These are phyloP conservation scores for Aspergillus pseudotamarii DNA, from an alignment of 2,329 filamentous ascomycete genomes.

Conservation along the genomic window DNA sequence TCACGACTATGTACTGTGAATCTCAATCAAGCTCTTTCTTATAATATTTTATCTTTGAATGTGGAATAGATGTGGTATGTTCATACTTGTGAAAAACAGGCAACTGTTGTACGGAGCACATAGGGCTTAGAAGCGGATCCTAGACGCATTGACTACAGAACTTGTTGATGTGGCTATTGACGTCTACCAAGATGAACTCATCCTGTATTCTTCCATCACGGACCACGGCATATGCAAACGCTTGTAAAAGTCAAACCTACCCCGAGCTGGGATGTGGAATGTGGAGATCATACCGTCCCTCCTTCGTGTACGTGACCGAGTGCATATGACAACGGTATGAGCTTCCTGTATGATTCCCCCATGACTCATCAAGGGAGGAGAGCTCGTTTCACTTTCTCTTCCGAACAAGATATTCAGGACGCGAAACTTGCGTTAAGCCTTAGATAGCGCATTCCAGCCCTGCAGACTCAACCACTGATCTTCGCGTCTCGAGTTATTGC, in stretches of 20 bases:
- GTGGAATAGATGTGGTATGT: background rate
- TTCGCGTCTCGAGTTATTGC: background rate
- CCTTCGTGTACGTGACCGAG: background rate
- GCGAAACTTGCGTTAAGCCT: background rate
- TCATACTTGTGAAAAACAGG: background rate
- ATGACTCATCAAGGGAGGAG: background rate
- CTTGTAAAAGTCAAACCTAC: background rate
- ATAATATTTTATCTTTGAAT: background rate
- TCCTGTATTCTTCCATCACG: background rate
- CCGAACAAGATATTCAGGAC: background rate
- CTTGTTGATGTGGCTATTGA: background rate
- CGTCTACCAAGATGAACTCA: background rate
- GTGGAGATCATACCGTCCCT: background rate
- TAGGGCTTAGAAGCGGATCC: background rate
- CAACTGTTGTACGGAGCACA: background rate
- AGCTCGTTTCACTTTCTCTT: background rate
- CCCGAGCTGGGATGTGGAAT: conserved; percentile 9
- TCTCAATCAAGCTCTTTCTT: conserved; percentile 7
- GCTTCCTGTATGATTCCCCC: background rate
- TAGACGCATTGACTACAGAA: background rate
- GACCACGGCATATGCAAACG: background rate
- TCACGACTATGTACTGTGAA: conserved; percentile 14
- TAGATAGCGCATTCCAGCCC: conserved; percentile 14
- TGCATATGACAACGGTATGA: conserved; percentile 6
- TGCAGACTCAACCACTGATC: conserved; percentile 4